Conservation (phyloP, 1,284 basidiomycete species). For the Microbotryum intermedium region DNA sequence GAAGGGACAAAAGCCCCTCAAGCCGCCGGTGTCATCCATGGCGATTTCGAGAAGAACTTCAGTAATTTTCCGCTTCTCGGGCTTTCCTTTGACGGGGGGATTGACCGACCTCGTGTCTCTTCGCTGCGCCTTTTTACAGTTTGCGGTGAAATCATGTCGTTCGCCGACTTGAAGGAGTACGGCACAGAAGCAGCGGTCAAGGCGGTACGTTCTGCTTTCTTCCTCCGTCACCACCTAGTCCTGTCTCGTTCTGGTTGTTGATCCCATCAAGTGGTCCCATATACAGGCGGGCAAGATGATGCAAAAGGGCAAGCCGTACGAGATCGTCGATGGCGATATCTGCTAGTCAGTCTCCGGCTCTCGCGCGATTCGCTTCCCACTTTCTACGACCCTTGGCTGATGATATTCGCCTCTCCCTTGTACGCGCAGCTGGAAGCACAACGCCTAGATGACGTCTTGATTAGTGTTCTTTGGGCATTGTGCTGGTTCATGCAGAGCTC, state of each 20-base stretch:
- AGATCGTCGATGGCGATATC: constrained; percentile 47
- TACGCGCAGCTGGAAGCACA: constrained; percentile 8
- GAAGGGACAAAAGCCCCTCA: constrained; percentile 90
- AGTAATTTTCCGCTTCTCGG: constrained; percentile 33
- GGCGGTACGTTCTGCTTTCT: constrained; percentile 45
- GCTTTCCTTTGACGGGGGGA: no score
- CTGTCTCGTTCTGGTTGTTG: not conserved
- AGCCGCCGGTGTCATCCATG: constrained; percentile 98
- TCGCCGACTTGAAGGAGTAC: constrained; percentile 81
- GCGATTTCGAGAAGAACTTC: constrained; percentile 92
- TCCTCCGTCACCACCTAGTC: not conserved
- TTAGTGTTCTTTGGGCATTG: no score
- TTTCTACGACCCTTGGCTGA: not conserved
- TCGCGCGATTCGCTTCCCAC: not conserved
- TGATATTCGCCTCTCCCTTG: not conserved
- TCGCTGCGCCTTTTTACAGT: constrained; percentile 42
- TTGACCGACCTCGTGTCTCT: no score
- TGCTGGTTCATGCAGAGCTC: no score
- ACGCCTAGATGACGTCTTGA: constrained; percentile 1
- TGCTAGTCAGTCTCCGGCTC: constrained; percentile 5
- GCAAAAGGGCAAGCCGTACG: constrained; percentile 95
- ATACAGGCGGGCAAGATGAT: constrained; percentile 71
- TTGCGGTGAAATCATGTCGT: constrained; percentile 98
- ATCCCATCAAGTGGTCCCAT: not conserved
- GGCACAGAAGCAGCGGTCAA: constrained; percentile 87